Base-by-base conservation (phyloP, 2,329 filamentous ascomycete species). In the Aspergillus alliaceus region DNA sequence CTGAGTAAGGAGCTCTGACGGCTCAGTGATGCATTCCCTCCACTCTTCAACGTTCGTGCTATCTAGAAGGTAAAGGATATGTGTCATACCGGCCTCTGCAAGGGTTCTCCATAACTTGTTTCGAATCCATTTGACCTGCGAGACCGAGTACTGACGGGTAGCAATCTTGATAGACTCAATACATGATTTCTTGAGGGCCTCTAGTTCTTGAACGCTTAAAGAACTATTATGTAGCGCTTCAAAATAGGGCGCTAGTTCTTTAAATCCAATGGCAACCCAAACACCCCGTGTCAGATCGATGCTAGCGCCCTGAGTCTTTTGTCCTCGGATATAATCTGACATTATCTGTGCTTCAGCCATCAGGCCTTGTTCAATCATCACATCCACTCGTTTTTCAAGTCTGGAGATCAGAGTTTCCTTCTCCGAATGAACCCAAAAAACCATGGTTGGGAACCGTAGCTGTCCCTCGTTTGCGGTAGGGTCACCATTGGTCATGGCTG, bases 211-310 rank as follows among this genome's bases (percentile, higher is more conserved):
- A 56, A 67, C 44, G 54, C 52, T 67, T 52, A 39, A 61, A 49
- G 27, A 66, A 59, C 53, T 64, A 24, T 53, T 63, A 65, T 56
- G 72, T 59, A 62, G 75, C 65, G 83, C 82, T 2, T 76, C 66
- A 24, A 93, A 77, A 67, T 92, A 96, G 0, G 85, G 81, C 56
- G 90, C 83, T 69, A 98, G 89, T 69, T 99, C 91, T 71, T 96
- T 97, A 75, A 92, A 97, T 1, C 95, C 95, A 60, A 99, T 99
- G 1, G 93, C 95, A 53, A 96, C 90, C 92, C 93, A 99, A 42
- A 99, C 96, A 0, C 95, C 96, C 53, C 87, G 86, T 1, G 85
- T 90, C 62, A 86, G 82, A 68, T 98, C 91, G 2, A 95, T 75
- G 0, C 73, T 62, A 1, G 79, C 73, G 0, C 86, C 88, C 1